A percentile compares a stretch with the other conserved stretches of the same genome.
phyloP scores from a whole-genome alignment of 2,329 filamentous ascomycete species.

The Coniochaeta sp. region DNA sequence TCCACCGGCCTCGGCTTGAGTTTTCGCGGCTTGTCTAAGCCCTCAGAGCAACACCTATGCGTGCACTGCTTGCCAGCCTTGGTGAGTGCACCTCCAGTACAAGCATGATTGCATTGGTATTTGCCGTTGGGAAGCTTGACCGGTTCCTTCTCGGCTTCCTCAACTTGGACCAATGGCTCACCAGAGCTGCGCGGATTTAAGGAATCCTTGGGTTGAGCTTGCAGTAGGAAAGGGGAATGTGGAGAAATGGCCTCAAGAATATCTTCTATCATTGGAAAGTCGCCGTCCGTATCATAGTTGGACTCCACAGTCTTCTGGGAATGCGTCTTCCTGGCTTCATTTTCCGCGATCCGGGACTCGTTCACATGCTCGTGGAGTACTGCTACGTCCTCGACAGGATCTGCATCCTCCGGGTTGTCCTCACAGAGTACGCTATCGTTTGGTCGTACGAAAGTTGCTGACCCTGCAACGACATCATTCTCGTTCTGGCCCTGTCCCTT shows the following conservation, averaged over 20 bases:
- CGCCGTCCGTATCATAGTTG: slow-evolving; percentile 24
- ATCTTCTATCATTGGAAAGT: slow-evolving; percentile 45
- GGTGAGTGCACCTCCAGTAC: slow-evolving; percentile 31
- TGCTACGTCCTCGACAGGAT: slow-evolving; percentile 26
- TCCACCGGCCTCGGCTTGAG: slow-evolving; percentile 18
- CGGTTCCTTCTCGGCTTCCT: slow-evolving; percentile 22
- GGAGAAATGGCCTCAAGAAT: slow-evolving; percentile 21
- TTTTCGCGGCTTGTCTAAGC: slow-evolving; percentile 55
- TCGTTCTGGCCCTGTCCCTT: background rate
- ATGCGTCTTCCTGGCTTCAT: slow-evolving; percentile 4
- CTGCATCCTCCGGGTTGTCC: slow-evolving; percentile 21
- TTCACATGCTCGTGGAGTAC: background rate
- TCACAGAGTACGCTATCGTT: background rate
- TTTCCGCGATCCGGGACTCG: background rate
- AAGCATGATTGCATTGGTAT: slow-evolving; percentile 67
- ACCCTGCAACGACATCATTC: background rate
- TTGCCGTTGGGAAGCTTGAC: slow-evolving; percentile 58
- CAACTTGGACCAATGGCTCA: slow-evolving; percentile 1
- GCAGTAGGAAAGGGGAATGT: background rate
- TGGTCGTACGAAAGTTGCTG: background rate
- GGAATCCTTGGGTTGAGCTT: background rate
- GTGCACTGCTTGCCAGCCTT: slow-evolving; percentile 46
- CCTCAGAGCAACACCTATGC: slow-evolving; percentile 66
- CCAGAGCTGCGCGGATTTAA: background rate
- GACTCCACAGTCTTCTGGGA: slow-evolving; percentile 6